Evolutionary conservation across 805 yeast species (phyloP).

Genomic region (Phaffomyces thermotolerans): DNA sequence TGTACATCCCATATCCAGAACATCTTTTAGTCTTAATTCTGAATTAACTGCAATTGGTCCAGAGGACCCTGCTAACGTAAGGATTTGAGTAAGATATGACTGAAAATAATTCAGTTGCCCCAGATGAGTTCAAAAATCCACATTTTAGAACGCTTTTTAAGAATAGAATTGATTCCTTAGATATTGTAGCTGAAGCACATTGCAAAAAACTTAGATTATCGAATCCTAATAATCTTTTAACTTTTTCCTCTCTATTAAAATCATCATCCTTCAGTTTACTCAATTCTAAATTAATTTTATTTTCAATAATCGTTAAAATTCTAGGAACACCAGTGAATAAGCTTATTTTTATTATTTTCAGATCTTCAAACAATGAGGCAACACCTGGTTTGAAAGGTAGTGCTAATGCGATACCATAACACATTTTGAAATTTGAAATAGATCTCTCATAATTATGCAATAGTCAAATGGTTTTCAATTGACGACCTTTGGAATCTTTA

Average conservation of each 20-base stretch:
- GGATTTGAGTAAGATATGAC: constrained; percentile 31
- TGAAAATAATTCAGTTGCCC: constrained; percentile 47
- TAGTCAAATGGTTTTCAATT: constrained; percentile 29
- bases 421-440: constrained; percentile 33
- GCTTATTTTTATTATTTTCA: constrained; percentile 38
- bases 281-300: constrained; percentile 37
- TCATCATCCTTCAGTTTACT: constrained; percentile 5
- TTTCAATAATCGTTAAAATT: constrained; percentile 44
- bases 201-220: constrained; percentile 26
- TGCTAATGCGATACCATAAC: constrained; percentile 33
- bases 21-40: constrained; percentile 42
- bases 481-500: constrained; percentile 7
- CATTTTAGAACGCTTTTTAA: constrained; percentile 43
- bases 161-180: constrained; percentile 46
- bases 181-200: constrained; percentile 56
- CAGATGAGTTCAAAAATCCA: constrained; percentile 43
- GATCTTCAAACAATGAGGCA: constrained; percentile 41
- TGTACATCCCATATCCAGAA: constrained; percentile 39
- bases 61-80: constrained; percentile 4
- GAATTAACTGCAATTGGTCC: constrained; percentile 36
- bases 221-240: constrained; percentile 28
- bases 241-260: constrained; percentile 6
- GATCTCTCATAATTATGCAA: constrained; percentile 50
- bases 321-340: constrained; percentile 46
- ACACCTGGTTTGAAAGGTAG: constrained; percentile 39